Conservation (phyloP, 1,284 basidiomycete species). For the Erythrobasidium hasegawianum region DNA sequence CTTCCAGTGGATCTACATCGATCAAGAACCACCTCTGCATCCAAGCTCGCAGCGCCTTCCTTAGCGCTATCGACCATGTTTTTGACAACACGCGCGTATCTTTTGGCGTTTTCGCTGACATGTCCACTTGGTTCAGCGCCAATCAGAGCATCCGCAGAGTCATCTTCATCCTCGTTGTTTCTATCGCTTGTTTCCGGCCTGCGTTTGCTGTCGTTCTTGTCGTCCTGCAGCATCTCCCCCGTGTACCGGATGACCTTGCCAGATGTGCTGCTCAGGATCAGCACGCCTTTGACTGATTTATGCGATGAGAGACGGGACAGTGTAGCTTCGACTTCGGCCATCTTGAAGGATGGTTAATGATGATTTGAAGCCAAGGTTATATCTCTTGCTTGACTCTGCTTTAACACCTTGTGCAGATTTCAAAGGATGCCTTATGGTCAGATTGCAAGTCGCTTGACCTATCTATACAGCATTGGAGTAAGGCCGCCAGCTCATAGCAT, state of each 20-base stretch:
- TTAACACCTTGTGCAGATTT: not conserved
- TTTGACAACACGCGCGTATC: slow-evolving; percentile 72
- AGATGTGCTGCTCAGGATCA: slow-evolving; percentile 60
- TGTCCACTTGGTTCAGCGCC: not conserved
- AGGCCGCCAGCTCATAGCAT: not conserved
- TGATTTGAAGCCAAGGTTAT: too few relatives aligned
- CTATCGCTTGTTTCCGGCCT: not conserved
- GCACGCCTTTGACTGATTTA: slow-evolving; percentile 79
- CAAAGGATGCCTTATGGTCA: slow-evolving; percentile 46
- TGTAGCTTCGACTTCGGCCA: slow-evolving; percentile 65
- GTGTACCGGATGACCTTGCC: slow-evolving; percentile 69
- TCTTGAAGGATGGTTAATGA: not conserved
- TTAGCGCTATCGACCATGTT: slow-evolving; percentile 73
- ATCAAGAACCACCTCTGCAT: slow-evolving; percentile 58
- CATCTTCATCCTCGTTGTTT: not conserved
- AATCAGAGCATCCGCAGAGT: slow-evolving; percentile 24
- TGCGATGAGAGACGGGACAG: slow-evolving; percentile 70
- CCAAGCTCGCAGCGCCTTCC: slow-evolving; percentile 66
- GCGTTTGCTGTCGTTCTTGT: too few relatives aligned
- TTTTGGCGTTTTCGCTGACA: slow-evolving; percentile 62
- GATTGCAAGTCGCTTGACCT: slow-evolving; percentile 30
- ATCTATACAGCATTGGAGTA: not conserved
- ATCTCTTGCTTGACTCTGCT: not conserved
- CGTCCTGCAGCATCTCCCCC: slow-evolving; percentile 80
- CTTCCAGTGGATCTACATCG: not conserved